Base-by-base conservation (phyloP, 495 filamentous ascomycete genomes). In the Lichina pygmaea region DNA sequence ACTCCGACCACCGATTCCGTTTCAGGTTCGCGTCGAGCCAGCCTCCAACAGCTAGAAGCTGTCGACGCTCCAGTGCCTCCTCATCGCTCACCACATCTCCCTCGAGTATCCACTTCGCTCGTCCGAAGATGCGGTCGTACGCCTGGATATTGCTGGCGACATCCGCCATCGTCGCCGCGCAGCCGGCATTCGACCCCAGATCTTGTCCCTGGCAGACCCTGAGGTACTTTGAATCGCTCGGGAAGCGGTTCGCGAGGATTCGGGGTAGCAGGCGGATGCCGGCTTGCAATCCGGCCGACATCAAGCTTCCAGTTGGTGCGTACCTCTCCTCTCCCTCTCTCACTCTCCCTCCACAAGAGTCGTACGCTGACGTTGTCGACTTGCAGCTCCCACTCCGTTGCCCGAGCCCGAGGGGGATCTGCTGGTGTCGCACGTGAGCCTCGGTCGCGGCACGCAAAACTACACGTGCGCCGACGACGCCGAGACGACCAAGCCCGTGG, bases 381-480 rank as follows among this genome's bases (percentile, higher is more conserved):
- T 13, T 8, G 30, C 10, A 43, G 9, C 8, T 9, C 16, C 24
- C 38, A 15, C 36, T 15, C 13, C 44, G 50, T 66, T 81, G 12
- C 61, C 66, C 7, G 33, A 51, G 0, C 72, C 74, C 5, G 55
- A 59, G 9, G 33, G 58, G 9, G 57, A 57, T 45, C 49, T 71
- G 34, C 58, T 54, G 10, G 64, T 83, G 46, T 68, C 71, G 57
- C 67, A 70, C 55, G 65, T 83, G 51, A 70, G 66, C 45, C 48
- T 83, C 45, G 79, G 78, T 51, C 73, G 73, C 33, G 79, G 79
- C 45, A 73, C 76, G 49, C 79, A 85, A 52, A 85, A 85, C 63
- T 85, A 85, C 62, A 77, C 70, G 30, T 85, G 79, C 55, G 47
- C 52, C 8, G 45, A 52, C 11, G 46, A 51, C n/a, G 52, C 58